A percentile compares a stretch with the other conserved stretches of the same genome.
These are phyloP conservation scores for Kuraishia hungarica DNA, from an alignment of 805 yeast genomes.

Conservation along the genomic window DNA sequence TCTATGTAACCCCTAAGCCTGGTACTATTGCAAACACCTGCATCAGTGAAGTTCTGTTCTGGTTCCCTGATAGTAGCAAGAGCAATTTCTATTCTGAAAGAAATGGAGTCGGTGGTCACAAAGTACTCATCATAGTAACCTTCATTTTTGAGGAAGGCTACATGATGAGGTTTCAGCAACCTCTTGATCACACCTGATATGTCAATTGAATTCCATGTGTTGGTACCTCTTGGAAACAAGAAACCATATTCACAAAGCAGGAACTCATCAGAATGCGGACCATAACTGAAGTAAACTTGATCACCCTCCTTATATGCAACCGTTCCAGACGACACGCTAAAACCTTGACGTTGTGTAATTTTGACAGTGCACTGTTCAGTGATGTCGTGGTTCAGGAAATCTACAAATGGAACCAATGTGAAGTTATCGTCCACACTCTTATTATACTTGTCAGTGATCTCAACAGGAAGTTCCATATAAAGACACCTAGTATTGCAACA, in stretches of 20 bases:
- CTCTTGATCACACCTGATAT: slow-evolving; percentile 34
- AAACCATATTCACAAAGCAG: slow-evolving; percentile 86
- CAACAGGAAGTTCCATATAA: slow-evolving; percentile 54
- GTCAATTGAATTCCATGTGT: slow-evolving; percentile 68
- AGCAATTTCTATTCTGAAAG: slow-evolving; percentile 73
- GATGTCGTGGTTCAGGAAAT: slow-evolving; percentile 67
- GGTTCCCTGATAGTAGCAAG: slow-evolving; percentile 45
- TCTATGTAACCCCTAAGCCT: background rate
- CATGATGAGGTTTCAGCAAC: slow-evolving; percentile 27
- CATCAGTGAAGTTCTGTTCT: background rate
- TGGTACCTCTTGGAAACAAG: slow-evolving; percentile 31
- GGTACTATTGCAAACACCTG: background rate
- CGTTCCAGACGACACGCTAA: slow-evolving; percentile 36
- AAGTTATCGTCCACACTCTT: slow-evolving; percentile 53
- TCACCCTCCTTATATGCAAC: slow-evolving; percentile 26
- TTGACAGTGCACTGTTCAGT: slow-evolving; percentile 45
- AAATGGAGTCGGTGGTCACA: slow-evolving; percentile 38
- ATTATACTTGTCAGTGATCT: slow-evolving; percentile 21
- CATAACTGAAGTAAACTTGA: slow-evolving; percentile 71
- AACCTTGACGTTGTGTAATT: slow-evolving; percentile 34
- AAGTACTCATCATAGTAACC: slow-evolving; percentile 76
- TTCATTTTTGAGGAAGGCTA: slow-evolving; percentile 34
- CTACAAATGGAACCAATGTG: slow-evolving; percentile 89
- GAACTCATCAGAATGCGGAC: slow-evolving; percentile 82
- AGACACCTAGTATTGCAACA: slow-evolving; percentile 89